A percentile compares a stretch with the other conserved stretches of the same genome.
Conservation (phyloP, 495 filamentous ascomycete genomes). For the Bacidia gigantensis region DNA sequence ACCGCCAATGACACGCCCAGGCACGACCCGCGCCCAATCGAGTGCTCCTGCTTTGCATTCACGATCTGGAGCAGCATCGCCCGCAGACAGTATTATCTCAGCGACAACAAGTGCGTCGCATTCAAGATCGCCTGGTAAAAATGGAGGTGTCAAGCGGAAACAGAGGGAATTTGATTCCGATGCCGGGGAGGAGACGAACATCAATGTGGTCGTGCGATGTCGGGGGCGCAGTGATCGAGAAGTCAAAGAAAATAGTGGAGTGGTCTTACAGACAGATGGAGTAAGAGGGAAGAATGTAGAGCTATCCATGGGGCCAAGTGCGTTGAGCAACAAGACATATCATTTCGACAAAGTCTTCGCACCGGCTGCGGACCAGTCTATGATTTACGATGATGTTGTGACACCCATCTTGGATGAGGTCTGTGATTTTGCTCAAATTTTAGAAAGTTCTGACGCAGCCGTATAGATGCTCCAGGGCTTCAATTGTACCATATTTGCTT, state of each 20-base stretch:
- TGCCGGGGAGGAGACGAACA: constrained; percentile 74
- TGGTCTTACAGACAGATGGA: constrained; percentile 77
- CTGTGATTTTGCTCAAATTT: constrained; percentile 1
- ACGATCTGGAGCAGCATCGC: constrained; percentile 40
- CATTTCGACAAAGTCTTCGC: constrained; percentile 96
- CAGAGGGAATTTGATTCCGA: constrained; percentile 68
- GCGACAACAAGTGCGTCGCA: constrained; percentile 35
- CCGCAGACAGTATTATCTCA: constrained; percentile 48
- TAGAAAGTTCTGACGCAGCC: not conserved
- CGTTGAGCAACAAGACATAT: constrained; percentile 90
- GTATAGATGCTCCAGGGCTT: constrained; percentile 82
- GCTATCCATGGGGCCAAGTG: constrained; percentile 82
- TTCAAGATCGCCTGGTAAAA: constrained; percentile 30
- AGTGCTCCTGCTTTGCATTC: constrained; percentile 31
- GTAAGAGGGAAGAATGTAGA: constrained; percentile 71
- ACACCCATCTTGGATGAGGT: constrained; percentile 86
- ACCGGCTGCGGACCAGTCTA: constrained; percentile 80
- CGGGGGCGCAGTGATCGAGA: constrained; percentile 86
- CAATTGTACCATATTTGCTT: constrained; percentile 98
- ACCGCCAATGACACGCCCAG: constrained; percentile 36
- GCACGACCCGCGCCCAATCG: constrained; percentile 30
- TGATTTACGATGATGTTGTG: constrained; percentile 90
- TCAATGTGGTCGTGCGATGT: constrained; percentile 92
- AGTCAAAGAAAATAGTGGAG: constrained; percentile 80
- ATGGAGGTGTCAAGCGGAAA: constrained; percentile 54